Evolutionary conservation across 108 stramenopile genomes (phyloP).

Genomic region (Craspedostauros australis): DNA sequence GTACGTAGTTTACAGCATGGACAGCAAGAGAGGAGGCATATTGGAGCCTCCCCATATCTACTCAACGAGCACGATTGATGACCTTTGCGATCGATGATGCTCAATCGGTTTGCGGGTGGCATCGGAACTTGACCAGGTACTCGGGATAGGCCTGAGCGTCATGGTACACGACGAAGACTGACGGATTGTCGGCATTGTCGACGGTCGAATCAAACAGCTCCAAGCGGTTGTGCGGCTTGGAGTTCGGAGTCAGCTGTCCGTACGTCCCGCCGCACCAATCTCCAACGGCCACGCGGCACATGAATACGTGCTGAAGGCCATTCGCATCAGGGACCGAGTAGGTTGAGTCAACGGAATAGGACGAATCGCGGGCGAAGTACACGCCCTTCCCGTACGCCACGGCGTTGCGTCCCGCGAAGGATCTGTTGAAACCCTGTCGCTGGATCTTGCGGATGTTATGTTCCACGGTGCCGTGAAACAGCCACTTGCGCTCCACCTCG

Average conservation of each 20-base stretch:
- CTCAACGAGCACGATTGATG: too few relatives aligned
- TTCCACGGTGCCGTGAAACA: slow-evolving; percentile 11
- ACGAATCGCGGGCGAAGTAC: slow-evolving; percentile 20
- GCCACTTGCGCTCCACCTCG: slow-evolving; percentile 10
- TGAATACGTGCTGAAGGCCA: slow-evolving; percentile 1
- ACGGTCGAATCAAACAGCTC: slow-evolving; percentile 17
- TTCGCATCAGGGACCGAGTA: slow-evolving; percentile 6
- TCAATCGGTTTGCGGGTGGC: too few relatives aligned
- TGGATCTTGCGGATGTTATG: slow-evolving; percentile 5
- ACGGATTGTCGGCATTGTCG: neutral
- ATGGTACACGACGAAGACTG: slow-evolving; percentile 17
- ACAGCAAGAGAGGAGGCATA: too few relatives aligned
- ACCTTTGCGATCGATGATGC: too few relatives aligned
- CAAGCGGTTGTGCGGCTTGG: neutral
- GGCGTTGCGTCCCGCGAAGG: slow-evolving; percentile 19
- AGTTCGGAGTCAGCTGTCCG: slow-evolving; percentile 3
- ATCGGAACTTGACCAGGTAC: too few relatives aligned
- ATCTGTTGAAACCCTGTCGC: slow-evolving; percentile 19
- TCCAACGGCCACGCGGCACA: slow-evolving; percentile 10
- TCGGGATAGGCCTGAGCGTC: slow-evolving; percentile 18
- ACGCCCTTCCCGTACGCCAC: slow-evolving; percentile 20
- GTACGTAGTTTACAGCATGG: too few relatives aligned
- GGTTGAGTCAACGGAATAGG: neutral
- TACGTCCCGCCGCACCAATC: slow-evolving; percentile 4
- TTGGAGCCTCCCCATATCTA: too few relatives aligned